These are phyloP conservation scores for Dryadomyces quercivorus DNA, from an alignment of 2,329 filamentous ascomycete species.

Conservation along the genomic window DNA sequence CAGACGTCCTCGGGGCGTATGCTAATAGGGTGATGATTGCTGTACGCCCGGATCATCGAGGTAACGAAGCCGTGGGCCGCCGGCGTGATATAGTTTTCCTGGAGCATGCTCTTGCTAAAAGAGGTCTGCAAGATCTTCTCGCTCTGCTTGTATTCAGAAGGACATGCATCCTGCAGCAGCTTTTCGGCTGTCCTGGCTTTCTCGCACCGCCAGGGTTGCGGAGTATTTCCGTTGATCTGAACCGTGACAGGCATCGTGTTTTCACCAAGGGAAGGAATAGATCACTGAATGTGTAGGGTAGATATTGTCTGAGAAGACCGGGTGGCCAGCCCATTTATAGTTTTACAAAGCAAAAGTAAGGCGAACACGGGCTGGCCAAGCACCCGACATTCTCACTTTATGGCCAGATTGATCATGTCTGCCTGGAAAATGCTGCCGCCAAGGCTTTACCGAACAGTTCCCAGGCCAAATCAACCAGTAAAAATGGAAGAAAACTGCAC, in stretches of 20 bases:
- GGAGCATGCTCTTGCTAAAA: not conserved
- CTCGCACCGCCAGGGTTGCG: not conserved
- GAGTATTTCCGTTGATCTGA: not conserved
- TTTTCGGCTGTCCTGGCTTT: not conserved
- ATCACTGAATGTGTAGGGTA: too few relatives aligned
- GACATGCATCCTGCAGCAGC: not conserved
- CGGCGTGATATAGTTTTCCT: not conserved
- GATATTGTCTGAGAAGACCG: too few relatives aligned
- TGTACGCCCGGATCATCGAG: slow-evolving; percentile 21
- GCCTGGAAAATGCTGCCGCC: too few relatives aligned
- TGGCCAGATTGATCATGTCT: too few relatives aligned
- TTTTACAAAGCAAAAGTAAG: too few relatives aligned
- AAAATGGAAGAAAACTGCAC: too few relatives aligned
- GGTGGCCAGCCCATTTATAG: too few relatives aligned
- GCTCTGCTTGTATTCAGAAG: not conserved
- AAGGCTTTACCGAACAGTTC: too few relatives aligned
- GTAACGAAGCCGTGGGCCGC: not conserved
- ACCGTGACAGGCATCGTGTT: not conserved
- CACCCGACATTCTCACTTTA: too few relatives aligned
- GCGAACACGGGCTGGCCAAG: too few relatives aligned
- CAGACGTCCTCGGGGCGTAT: slow-evolving; percentile 38
- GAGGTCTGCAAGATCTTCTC: not conserved
- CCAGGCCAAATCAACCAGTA: too few relatives aligned
- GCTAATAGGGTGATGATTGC: slow-evolving; percentile 26
- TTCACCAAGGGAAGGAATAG: too few relatives aligned